phyloP scores from a whole-genome alignment of 371 early-diverging fungal genomes.

The Apophysomyces elegans region DNA sequence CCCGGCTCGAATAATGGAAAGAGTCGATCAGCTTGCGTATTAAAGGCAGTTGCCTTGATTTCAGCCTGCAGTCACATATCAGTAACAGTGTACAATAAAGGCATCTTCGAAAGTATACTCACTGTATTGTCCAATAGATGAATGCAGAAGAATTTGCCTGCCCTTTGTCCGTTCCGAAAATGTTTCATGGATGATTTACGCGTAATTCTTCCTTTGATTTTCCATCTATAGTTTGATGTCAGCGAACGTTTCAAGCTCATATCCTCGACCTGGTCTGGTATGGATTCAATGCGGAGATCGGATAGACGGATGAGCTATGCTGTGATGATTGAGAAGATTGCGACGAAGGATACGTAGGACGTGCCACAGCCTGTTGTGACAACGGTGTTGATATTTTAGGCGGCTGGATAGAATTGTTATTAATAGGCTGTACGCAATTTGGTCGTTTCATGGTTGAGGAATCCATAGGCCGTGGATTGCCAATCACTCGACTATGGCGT shows the following conservation, averaged over 20 bases:
- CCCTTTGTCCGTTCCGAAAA: not conserved
- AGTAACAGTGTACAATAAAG: not conserved
- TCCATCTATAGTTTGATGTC: slow-evolving; percentile 2
- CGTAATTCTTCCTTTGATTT: not conserved
- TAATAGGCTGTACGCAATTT: not conserved
- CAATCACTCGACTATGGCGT: not conserved
- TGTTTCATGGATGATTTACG: slow-evolving; percentile 11
- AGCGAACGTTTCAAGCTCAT: not conserved
- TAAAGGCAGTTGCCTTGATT: slow-evolving; percentile 91
- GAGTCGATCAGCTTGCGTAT: slow-evolving; percentile 77
- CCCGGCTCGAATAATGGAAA: slow-evolving; percentile 78
- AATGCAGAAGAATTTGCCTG: slow-evolving; percentile 10
- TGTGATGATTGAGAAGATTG: not conserved
- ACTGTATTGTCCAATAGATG: slow-evolving; percentile 1
- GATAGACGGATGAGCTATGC: not conserved
- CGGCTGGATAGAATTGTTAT: no score
- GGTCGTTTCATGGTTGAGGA: not conserved
- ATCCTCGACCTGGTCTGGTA: not conserved
- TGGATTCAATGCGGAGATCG: not conserved
- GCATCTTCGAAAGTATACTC: not conserved
- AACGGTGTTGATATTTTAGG: not conserved
- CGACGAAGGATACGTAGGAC: not conserved
- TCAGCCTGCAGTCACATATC: slow-evolving; percentile 63
- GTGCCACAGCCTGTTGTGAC: not conserved
- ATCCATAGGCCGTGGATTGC: not conserved